Base-by-base conservation (phyloP, 2,329 filamentous ascomycete species). In the Aspergillus hortae region DNA sequence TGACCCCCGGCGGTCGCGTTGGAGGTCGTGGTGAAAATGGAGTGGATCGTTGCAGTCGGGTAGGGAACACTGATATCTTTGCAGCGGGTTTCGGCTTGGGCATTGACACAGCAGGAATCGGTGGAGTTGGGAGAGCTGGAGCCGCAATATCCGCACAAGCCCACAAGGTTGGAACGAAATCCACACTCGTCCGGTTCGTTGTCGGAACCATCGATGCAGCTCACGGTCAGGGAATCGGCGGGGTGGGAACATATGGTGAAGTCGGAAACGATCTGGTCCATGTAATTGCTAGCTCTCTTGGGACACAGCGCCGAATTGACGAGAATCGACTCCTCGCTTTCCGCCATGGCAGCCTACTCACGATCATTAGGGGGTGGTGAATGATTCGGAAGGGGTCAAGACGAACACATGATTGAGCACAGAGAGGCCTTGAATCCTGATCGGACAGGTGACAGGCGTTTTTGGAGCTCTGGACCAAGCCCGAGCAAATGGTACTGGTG, bases 131-230 rank as follows among this genome's bases (percentile, higher is more conserved):
- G 83, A 25, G 92, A 91, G 62, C 89, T 92, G 6, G 85, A 79
- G 40, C 83, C 81, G 71, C 94, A 99, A 71, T 94, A 96, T 4
- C 86, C 84, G 75, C 94, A 99, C 33, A 99, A 79, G 2, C 92
- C 91, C 49, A 80, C 73, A 6, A 85, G 69, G 62, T 87, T 88
- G 57, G 83, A 81, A 38, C 80, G 82, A 68, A 87, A 99, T 44
- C 94, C 94, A 71, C 94, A 99, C 67, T 97, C 90, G 6, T 85
- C 73, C 1, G 86, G 84, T 74, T 99, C 91, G 64, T 99, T 99
- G 38, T 80, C 73, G 48, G 83, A 82, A 44, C 87, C 94, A 38
- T 81, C 74, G 45, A 97, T 86, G 71, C 94, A 99, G 48, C 75
- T 79, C 23, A 80, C 80, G 35, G 85, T 87, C 32, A 99, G 80